phyloP scores from a whole-genome alignment of 1,284 basidiomycete species.

The Uromyces viciae-fabae region DNA sequence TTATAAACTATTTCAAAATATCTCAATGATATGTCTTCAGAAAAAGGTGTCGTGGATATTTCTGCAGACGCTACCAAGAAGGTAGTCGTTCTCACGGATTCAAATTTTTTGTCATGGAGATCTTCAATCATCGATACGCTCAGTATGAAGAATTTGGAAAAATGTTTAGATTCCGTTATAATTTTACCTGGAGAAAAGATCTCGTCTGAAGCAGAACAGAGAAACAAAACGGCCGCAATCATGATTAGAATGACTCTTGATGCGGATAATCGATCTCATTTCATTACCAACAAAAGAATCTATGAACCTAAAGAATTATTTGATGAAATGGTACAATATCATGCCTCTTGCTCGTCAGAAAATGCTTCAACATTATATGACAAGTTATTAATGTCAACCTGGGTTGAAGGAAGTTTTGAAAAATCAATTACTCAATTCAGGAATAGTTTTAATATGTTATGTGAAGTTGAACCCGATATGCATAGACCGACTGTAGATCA shows the following conservation, averaged over 20 bases:
- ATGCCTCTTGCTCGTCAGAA: background rate
- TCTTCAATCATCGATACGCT: background rate
- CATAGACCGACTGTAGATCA: background rate
- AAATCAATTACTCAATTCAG: background rate
- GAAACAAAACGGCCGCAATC: background rate
- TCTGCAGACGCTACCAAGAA: background rate
- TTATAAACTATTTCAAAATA: too few species aligned
- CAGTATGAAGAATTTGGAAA: background rate
- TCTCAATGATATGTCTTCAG: background rate
- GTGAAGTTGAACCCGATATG: background rate
- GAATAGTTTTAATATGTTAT: background rate
- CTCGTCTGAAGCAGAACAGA: too few species aligned
- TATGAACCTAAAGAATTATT: background rate
- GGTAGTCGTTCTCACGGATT: background rate
- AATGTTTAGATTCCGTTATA: too few species aligned
- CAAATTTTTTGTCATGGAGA: background rate
- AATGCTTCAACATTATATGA: background rate
- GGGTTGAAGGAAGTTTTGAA: background rate
- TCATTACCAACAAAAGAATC: background rate
- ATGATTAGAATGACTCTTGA: background rate
- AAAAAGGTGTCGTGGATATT: background rate
- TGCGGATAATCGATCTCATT: background rate
- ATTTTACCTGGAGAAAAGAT: too few species aligned
- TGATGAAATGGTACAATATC: background rate
- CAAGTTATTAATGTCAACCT: background rate